Percentiles rank a stretch among this genome's conserved stretches.
Conservation (phyloP, 495 filamentous ascomycete species). For the Penicillium verhagenii region DNA sequence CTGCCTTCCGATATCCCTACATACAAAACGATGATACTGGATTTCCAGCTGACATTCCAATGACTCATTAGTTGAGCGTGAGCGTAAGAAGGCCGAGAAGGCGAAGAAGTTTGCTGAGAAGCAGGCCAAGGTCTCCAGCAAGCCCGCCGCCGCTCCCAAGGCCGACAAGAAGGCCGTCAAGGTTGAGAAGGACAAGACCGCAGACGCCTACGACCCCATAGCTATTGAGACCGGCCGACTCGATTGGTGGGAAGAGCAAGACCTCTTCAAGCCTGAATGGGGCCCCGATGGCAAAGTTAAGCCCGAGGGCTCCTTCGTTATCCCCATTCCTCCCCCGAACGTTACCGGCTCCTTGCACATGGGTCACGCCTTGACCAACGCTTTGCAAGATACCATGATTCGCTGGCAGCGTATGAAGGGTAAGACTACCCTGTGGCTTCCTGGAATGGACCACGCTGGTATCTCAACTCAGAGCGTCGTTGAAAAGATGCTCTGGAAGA, state of each 20-base stretch:
- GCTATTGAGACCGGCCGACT: slow-evolving; percentile 56
- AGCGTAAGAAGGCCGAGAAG: slow-evolving; percentile 60
- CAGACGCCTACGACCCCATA: slow-evolving; percentile 57
- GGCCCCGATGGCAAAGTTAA: slow-evolving; percentile 63
- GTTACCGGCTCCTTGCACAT: slow-evolving; percentile 70
- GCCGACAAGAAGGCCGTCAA: slow-evolving; percentile 53
- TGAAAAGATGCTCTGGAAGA: slow-evolving; percentile 72
- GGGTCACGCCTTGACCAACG: slow-evolving; percentile 66
- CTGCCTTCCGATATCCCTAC: neutral
- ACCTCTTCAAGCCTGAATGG: slow-evolving; percentile 73
- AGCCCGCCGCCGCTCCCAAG: slow-evolving; percentile 46
- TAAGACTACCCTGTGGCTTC: slow-evolving; percentile 68
- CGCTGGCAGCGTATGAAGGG: slow-evolving; percentile 66
- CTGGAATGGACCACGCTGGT: slow-evolving; percentile 75
- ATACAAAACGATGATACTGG: neutral
- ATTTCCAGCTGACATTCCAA: slow-evolving; percentile 18
- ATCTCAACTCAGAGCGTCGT: slow-evolving; percentile 77
- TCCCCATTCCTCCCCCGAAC: slow-evolving; percentile 75
- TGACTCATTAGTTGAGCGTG: slow-evolving; percentile 46
- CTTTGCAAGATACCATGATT: slow-evolving; percentile 75
- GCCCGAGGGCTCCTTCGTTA: slow-evolving; percentile 67
- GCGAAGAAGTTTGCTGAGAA: slow-evolving; percentile 59
- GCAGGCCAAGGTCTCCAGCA: slow-evolving; percentile 49
- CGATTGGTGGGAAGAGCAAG: slow-evolving; percentile 62
- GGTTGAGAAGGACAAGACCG: slow-evolving; percentile 51